A percentile compares a stretch with the other conserved stretches of the same genome.
Evolutionary conservation across 768 basidiomycete genomes (phyloP).

Genomic region (Boletus vinaceobasis): DNA sequence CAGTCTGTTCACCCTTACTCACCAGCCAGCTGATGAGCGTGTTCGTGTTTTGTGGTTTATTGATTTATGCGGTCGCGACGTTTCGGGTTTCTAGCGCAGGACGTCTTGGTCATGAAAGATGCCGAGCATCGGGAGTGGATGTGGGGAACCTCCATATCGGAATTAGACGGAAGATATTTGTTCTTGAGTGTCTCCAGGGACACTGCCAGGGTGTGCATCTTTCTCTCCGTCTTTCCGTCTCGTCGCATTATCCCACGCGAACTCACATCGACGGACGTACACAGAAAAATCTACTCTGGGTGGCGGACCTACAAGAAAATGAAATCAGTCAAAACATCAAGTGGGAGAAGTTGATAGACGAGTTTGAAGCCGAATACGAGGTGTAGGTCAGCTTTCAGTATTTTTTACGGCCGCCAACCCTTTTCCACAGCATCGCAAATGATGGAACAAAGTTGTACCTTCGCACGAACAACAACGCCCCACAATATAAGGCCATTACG

Average conservation of each 20-base stretch:
- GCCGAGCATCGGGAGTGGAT: constrained; percentile 62
- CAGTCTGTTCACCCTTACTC: constrained; percentile 18
- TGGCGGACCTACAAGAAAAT: constrained; percentile 59
- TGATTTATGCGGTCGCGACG: background rate
- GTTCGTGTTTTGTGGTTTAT: background rate
- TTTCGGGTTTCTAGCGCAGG: constrained; percentile 47
- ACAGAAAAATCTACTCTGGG: constrained; percentile 76
- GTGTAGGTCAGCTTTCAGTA: constrained; percentile 42
- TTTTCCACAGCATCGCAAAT: constrained; percentile 52
- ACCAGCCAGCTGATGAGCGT: constrained; percentile 7
- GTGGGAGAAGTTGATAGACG: constrained; percentile 69
- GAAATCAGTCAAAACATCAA: constrained; percentile 61
- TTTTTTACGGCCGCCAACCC: background rate
- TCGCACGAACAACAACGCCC: constrained; percentile 62
- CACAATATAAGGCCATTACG: constrained; percentile 62
- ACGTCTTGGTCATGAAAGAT: constrained; percentile 65
- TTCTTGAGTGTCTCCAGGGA: constrained; percentile 54
- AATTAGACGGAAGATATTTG: constrained; percentile 63
- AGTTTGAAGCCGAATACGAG: constrained; percentile 64
- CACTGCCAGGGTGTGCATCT: constrained; percentile 52
- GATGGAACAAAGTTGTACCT: constrained; percentile 62
- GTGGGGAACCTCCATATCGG: constrained; percentile 54
- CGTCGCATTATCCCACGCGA: background rate
- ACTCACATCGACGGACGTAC: background rate
- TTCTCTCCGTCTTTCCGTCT: background rate